A percentile compares a stretch with the other conserved stretches of the same genome.
phyloP scores from a whole-genome alignment of 2,329 filamentous ascomycete species.

The Ophiocordyceps robertsii region DNA sequence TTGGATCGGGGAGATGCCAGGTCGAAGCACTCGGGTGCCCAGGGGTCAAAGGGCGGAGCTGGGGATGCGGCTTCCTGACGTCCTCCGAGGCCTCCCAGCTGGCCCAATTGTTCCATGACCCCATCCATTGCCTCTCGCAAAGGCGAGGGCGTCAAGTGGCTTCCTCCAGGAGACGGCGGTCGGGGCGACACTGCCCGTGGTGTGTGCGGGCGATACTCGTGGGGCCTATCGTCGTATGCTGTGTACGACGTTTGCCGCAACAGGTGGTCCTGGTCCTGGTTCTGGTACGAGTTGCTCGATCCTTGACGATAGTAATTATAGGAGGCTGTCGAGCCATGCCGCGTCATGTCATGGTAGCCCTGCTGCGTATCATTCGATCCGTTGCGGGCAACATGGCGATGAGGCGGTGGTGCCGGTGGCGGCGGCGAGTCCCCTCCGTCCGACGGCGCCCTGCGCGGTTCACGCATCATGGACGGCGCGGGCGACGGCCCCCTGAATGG shows the following conservation, averaged over 20 bases:
- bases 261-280: constrained; percentile 10
- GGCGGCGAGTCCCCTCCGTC: constrained; percentile 47
- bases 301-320: constrained; percentile 18
- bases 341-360: constrained; percentile 7
- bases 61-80: constrained; percentile 41
- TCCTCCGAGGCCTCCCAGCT: constrained; percentile 46
- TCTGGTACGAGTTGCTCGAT: constrained; percentile 20
- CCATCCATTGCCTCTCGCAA: constrained; percentile 93
- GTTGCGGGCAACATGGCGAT: constrained; percentile 46
- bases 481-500: constrained; percentile 14
- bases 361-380: constrained; percentile 4
- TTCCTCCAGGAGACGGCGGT: constrained; percentile 53
- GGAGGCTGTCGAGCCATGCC: constrained; percentile 23
- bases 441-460: constrained; percentile 9
- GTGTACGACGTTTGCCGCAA: constrained; percentile 25
- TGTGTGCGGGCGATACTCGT: constrained; percentile 28
- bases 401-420: constrained; percentile 72
- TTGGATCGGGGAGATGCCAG: constrained; percentile 24
- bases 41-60: constrained; percentile 53
- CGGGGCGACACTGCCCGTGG: constrained; percentile 48
- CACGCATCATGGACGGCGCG: constrained; percentile 9
- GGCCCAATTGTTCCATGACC: constrained; percentile 88
- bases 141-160: constrained; percentile 74
- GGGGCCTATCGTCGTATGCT: constrained; percentile 24
- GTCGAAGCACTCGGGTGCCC: constrained; percentile 83